Evolutionary conservation across 441 rosid species (phyloP), one percentile per base, ranked within the genome.

Genomic region (Gossypium schwendimanii): DNA sequence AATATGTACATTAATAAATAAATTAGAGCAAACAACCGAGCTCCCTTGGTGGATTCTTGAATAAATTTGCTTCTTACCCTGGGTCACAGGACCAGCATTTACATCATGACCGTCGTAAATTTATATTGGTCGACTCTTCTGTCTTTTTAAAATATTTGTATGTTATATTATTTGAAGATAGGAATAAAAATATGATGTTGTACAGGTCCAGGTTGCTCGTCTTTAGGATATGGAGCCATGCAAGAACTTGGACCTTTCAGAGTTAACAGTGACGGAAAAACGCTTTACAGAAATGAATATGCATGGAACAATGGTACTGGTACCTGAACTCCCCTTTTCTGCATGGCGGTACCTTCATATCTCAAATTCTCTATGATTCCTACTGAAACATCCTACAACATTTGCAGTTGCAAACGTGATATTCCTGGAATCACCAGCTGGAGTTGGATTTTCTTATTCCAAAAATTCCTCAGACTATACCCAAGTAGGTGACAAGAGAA

Each of bases 271-370:
- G 70, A 73, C 45, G 52, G 52, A 1, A 63, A 62, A 36, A 80
- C 86, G 9, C 84, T 83, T 23, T 76, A 49, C 70, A 23, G 69
- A 54, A 80, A 80, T 31, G 15, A 21, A 8, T 78, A 71, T 70
- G 80, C 86, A 24, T 80, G 82, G 86, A 83, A 77, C 59, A 76
- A 78, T 18, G 84, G 86, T 81, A 49, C 24, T n/a, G 84, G 86
- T 81, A 49, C 24, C 11, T 2, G 12, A n/a, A 26, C 21, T 50
- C 59, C 50, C 41, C 11, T 55, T 69, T 10, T 33, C 8, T 11
- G 7, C 18, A 36, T 11, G 49, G 14, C 15, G 17, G 12, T 41
- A 67, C 24, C 44, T 39, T 6, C 7, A 7, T 21, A 45, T 65
- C 10, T 23, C 15, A 15, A 17, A 14, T 41, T 45, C 65, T 21